A percentile compares a stretch with the other conserved stretches of the same genome.
These are phyloP conservation scores for Salix brachista DNA, from an alignment of 345 rosid species.

Conservation along the genomic window DNA sequence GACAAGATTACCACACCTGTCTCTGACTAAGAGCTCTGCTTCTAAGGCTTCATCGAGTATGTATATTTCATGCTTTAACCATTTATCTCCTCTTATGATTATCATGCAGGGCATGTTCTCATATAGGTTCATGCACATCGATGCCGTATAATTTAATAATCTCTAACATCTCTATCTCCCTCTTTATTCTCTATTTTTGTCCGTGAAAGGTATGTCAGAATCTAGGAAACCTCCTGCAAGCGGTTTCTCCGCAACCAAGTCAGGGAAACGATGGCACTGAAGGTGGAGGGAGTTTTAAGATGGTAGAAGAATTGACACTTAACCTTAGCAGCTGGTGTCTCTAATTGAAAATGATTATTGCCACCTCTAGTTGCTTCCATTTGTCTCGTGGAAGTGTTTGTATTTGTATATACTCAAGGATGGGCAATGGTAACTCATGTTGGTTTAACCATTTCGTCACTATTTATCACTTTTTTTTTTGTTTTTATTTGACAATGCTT, in stretches of 20 bases:
- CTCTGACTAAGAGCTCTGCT: slow-evolving; percentile 38
- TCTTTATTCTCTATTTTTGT: no score
- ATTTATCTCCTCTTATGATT: not conserved
- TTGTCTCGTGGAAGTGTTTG: slow-evolving; percentile 7
- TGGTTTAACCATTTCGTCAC: not conserved
- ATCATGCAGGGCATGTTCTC: not conserved
- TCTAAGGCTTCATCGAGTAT: slow-evolving; percentile 58
- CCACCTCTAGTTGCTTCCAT: slow-evolving; percentile 11
- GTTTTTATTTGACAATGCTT: not conserved
- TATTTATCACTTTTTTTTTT: not conserved
- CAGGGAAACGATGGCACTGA: slow-evolving; percentile 32
- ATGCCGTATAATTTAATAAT: not conserved
- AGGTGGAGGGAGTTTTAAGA: not conserved
- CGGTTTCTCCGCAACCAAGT: slow-evolving; percentile 33
- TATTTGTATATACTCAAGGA: not conserved
- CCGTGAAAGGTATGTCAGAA: slow-evolving; percentile 24
- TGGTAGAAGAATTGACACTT: slow-evolving; percentile 1
- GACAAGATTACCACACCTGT: slow-evolving; percentile 49
- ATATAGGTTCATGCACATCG: not conserved
- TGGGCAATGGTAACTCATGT: not conserved
- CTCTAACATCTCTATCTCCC: not conserved
- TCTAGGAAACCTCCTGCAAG: slow-evolving; percentile 25
- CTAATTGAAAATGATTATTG: not conserved
- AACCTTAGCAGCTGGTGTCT: slow-evolving; percentile 6
- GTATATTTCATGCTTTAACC: not conserved